Base-by-base conservation (phyloP, 495 filamentous ascomycete species). In the Paragyromitra xinjiangensis region DNA sequence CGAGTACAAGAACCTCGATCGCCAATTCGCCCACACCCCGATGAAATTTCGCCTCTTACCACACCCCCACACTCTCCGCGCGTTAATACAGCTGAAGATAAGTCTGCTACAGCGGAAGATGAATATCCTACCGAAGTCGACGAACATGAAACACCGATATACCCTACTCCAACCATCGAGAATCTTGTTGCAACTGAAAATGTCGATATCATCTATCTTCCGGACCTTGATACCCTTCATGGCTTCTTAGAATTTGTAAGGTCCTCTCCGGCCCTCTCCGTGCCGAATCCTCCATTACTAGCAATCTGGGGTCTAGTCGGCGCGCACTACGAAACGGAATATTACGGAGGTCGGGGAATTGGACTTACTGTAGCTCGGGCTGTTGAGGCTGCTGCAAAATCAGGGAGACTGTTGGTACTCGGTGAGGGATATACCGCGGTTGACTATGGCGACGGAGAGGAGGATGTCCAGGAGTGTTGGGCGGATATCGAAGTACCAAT, bases 271-370 rank as follows among this genome's bases (percentile, higher is more conserved):
- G 1, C 11, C n/a, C 5, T 19, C 6, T 14, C 59, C n/a, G 9
- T 19, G 11, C 61, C 5, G 8, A 45, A 73, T 12, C 40, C 66
- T 19, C 74, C 62, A 8, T 22, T 77, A 40, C 51, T 77, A 42
- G 74, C 74, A 19, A 73, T 77, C 14, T 77, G 74, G 74, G 69
- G 69, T 1, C 59, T 77, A 16, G 62, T 73, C 1, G 26, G 45
- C 9, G 68, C 74, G 7, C 74, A 77, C 62, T 59, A 77, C 42
- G 29, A 37, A 29, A 73, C 74, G 5, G 58, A 61, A 0, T 39
- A 65, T 16, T 65, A 65, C n/a, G 26, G 61, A 0, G 59, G 69
- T 4, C 61, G 34, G 9, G 51, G 69, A 8, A 66, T 77, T 19
- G 69, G 69, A 40, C 29, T 50, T n/a, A 77, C 59, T 5, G 26